Conservation (phyloP, 352 stramenopile species). For the Globisporangium carolinianum region DNA sequence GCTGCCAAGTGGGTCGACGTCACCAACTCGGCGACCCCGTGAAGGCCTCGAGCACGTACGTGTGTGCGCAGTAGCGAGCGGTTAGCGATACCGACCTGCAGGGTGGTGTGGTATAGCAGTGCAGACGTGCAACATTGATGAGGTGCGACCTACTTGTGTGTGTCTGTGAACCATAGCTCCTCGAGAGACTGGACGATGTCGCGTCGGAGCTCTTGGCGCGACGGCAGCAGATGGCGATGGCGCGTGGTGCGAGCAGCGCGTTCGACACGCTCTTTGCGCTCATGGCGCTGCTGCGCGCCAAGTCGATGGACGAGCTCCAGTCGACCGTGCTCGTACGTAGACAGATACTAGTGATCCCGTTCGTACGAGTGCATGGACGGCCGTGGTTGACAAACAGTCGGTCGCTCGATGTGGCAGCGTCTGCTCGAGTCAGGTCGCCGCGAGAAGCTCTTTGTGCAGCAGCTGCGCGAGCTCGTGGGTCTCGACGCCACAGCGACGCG, state of each 20-base stretch:
- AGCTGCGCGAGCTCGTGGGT: constrained; percentile 11
- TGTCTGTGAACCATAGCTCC: background rate
- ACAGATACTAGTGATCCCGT: no score
- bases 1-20: background rate
- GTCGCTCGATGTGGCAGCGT: background rate
- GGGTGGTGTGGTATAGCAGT: background rate
- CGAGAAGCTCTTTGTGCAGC: constrained; percentile 5
- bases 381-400: background rate
- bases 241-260: background rate
- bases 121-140: no score
- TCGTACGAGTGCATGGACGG: background rate
- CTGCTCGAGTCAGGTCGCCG: constrained; percentile 8
- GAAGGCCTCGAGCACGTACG: constrained; percentile 5
- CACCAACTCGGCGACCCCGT: background rate
- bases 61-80: background rate
- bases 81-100: no score
- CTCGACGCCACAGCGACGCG: constrained; percentile 1
- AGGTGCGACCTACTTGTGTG: background rate
- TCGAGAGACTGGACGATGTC: constrained; percentile 4
- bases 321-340: constrained; percentile 8
- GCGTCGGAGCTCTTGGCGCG: constrained; percentile 4
- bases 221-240: constrained; percentile 8
- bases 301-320: constrained; percentile 5
- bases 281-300: constrained; percentile 11
- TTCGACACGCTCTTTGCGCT: constrained; percentile 11